These are phyloP conservation scores for Pythium vanterpoolii DNA, from an alignment of 352 stramenopile genomes.

Conservation along the genomic window DNA sequence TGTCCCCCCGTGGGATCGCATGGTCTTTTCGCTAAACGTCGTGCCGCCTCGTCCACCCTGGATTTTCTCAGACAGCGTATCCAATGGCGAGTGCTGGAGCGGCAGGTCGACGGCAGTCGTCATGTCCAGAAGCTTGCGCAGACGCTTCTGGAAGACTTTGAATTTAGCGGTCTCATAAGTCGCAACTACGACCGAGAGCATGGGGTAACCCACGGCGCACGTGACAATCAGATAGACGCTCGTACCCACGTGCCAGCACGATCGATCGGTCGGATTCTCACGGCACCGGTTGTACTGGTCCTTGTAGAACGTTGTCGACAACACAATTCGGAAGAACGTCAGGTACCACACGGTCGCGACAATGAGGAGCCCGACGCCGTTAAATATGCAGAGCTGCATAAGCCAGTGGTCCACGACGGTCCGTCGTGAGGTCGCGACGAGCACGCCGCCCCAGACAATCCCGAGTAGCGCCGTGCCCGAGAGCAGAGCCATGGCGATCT, in stretches of 20 bases:
- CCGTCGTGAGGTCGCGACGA: slow-evolving; percentile 49
- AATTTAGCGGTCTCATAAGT: slow-evolving; percentile 64
- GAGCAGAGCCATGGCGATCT: slow-evolving; percentile 51
- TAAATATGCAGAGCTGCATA: slow-evolving; percentile 68
- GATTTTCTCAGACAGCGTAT: slow-evolving; percentile 21
- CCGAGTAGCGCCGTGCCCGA: slow-evolving; percentile 44
- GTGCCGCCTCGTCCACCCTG: background rate
- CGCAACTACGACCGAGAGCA: slow-evolving; percentile 61
- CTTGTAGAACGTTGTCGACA: slow-evolving; percentile 77
- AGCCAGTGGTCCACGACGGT: slow-evolving; percentile 69
- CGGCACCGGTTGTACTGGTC: slow-evolving; percentile 74
- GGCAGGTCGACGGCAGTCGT: slow-evolving; percentile 48
- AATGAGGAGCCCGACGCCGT: slow-evolving; percentile 42
- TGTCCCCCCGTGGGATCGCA: slow-evolving; percentile 15
- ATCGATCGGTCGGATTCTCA: slow-evolving; percentile 48
- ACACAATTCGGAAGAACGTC: slow-evolving; percentile 52
- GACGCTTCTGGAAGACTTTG: slow-evolving; percentile 34
- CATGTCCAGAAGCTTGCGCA: slow-evolving; percentile 49
- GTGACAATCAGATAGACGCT: slow-evolving; percentile 58
- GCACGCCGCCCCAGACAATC: slow-evolving; percentile 43
- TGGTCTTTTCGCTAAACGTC: slow-evolving; percentile 28
- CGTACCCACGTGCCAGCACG: slow-evolving; percentile 68
- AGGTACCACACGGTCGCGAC: slow-evolving; percentile 66
- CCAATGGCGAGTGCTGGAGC: slow-evolving; percentile 34
- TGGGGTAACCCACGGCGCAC: slow-evolving; percentile 50